Base-by-base conservation (phyloP, 2,329 filamentous ascomycete genomes). In the Herpomyces periplanetae region DNA sequence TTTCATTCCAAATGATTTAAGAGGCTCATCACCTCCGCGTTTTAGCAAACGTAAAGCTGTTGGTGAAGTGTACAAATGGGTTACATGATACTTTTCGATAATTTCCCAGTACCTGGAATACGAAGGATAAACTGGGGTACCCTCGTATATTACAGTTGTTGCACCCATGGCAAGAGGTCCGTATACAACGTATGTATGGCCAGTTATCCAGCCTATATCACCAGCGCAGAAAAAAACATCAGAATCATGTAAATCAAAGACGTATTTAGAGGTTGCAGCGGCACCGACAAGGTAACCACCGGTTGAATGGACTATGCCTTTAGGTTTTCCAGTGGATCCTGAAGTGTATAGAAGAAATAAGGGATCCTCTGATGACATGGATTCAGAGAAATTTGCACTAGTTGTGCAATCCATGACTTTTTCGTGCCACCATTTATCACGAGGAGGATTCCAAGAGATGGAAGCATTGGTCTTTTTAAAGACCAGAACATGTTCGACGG, bases 21-120 rank as follows among this genome's bases (percentile, higher is more conserved):
- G 69, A 35, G 80, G 68, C 35, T 91, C 54, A 36, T 91, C 61
- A 24, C 80, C 80, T 12, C 80, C 80, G 28, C 80, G 68, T 56
- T 96, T 96, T 32, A 96, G 49, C 30, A 96, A 42, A 30, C 80
- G 57, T 38, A 96, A 47, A 5, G 80, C 80, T 10, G 80, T 96
- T 10, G 80, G 80, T 2, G 80, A 80, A 24, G 91, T 80, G 37
- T 96, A 96, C 47, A 96, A 96, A 33, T 96, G 80, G 9, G 73
- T 88, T 28, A 96, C 65, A 27, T 65, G 51, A 46, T 96, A 64
- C 48, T 84, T 69, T 31, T 73, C 68, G 38, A 91, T 75, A 20
- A 91, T 80, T 28, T 91, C 73, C 80, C 80, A 96, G 48, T 96
- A 96, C 29, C 80, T 58, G 22, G 75, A 88, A 47, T 88, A 96